A percentile compares a stretch with the other conserved stretches of the same genome.
These are phyloP conservation scores for Phytophthora cactorum DNA, from an alignment of 352 stramenopile genomes.

Conservation along the genomic window DNA sequence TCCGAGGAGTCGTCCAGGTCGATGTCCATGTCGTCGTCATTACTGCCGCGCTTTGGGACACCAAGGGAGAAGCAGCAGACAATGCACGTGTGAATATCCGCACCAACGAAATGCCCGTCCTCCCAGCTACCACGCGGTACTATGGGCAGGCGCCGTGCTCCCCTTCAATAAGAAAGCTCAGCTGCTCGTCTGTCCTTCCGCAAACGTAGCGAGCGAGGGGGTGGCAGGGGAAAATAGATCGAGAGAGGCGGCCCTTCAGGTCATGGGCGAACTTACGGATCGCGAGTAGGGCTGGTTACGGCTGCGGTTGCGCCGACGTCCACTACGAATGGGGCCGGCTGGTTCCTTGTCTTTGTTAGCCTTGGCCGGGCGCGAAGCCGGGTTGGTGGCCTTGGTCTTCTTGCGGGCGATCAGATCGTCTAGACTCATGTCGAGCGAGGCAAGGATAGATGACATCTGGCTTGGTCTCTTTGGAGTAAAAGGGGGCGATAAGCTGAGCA, in stretches of 20 bases:
- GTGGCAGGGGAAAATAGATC: constrained; percentile 23
- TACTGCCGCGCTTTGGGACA: constrained; percentile 41
- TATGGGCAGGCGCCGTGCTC: constrained; percentile 25
- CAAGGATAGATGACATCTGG: constrained; percentile 79
- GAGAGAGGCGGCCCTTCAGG: constrained; percentile 28
- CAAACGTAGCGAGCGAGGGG: constrained; percentile 13
- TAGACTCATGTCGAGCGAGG: constrained; percentile 85
- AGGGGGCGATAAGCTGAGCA: constrained; percentile 2
- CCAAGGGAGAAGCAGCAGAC: constrained; percentile 37
- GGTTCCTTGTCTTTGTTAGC: constrained; percentile 33
- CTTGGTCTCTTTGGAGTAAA: constrained; percentile 14
- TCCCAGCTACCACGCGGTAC: constrained; percentile 14
- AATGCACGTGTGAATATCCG: constrained; percentile 40
- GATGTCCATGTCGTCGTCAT: constrained; percentile 70
- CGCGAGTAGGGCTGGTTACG: constrained; percentile 76
- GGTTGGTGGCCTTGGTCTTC: constrained; percentile 62
- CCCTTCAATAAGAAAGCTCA: constrained; percentile 12
- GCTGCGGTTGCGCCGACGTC: constrained; percentile 44
- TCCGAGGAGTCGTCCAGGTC: constrained; percentile 51
- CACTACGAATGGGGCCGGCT: constrained; percentile 58
- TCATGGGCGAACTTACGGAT: constrained; percentile 63
- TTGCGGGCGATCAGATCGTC: constrained; percentile 84
- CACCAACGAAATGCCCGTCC: constrained; percentile 32
- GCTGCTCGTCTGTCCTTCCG: constrained; percentile 2
- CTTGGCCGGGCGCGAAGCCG: constrained; percentile 58